These are phyloP conservation scores for Ogataea chonburiensis DNA, from an alignment of 805 yeast genomes.

Conservation along the genomic window DNA sequence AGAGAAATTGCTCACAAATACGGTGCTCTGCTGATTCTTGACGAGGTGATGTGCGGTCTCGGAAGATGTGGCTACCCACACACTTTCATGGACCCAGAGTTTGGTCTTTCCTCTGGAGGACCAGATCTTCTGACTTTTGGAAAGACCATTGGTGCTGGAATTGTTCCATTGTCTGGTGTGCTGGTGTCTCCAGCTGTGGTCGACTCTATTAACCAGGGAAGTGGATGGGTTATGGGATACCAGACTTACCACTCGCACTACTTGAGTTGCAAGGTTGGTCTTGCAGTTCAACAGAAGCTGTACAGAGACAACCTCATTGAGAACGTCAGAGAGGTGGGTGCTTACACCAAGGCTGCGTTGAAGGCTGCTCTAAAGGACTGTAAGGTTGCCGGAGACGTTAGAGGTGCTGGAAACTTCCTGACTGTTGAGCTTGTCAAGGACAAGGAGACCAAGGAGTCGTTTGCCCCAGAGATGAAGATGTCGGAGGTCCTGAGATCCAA, in stretches of 20 bases:
- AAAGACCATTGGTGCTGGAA: slow-evolving; percentile 50
- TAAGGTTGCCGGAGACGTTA: slow-evolving; percentile 44
- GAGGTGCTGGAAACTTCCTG: slow-evolving; percentile 56
- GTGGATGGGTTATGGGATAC: slow-evolving; percentile 42
- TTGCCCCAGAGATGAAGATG: slow-evolving; percentile 31
- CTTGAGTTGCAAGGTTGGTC: slow-evolving; percentile 43
- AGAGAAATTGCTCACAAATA: slow-evolving; percentile 49
- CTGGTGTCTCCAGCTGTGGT: slow-evolving; percentile 40
- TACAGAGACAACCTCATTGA: slow-evolving; percentile 36
- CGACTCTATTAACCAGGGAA: slow-evolving; percentile 38
- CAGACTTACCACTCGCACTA: slow-evolving; percentile 50
- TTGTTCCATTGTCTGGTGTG: slow-evolving; percentile 47
- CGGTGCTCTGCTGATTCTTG: slow-evolving; percentile 47
- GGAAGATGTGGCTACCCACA: slow-evolving; percentile 50
- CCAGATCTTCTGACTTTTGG: slow-evolving; percentile 51
- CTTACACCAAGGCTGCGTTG: slow-evolving; percentile 39
- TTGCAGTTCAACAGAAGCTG: slow-evolving; percentile 45
- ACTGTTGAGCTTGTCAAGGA: slow-evolving; percentile 48
- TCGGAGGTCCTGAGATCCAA: slow-evolving; percentile 10
- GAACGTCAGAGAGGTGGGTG: slow-evolving; percentile 42
- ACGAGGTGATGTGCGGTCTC: slow-evolving; percentile 57
- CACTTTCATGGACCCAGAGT: slow-evolving; percentile 34
- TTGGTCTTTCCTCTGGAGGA: slow-evolving; percentile 24
- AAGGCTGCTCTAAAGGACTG: slow-evolving; percentile 26
- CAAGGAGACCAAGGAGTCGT: slow-evolving; percentile 43